phyloP scores from a whole-genome alignment of 345 rosid genomes.

The Triadica sebifera region DNA sequence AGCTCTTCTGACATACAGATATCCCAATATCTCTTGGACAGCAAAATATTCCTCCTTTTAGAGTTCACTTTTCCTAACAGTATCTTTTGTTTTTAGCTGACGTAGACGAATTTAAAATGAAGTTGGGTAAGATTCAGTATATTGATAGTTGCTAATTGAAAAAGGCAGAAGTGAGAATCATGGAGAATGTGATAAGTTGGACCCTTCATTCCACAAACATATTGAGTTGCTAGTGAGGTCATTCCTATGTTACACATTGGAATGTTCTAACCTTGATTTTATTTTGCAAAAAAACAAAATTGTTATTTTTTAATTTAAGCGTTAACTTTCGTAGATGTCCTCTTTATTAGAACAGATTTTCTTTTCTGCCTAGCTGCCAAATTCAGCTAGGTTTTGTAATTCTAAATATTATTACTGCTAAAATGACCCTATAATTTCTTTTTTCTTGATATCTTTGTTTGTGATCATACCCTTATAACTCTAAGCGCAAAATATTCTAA shows the following conservation, averaged over 20 bases:
- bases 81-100: slow-evolving; percentile 20
- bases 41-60: slow-evolving; percentile 6
- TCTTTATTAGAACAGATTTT: background rate
- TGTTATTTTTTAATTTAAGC: background rate
- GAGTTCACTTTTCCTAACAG: slow-evolving; percentile 3
- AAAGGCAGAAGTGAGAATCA: slow-evolving; percentile 10
- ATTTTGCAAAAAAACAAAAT: background rate
- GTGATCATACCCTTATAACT: background rate
- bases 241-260: background rate
- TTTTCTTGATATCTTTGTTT: background rate
- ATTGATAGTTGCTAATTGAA: slow-evolving; percentile 15
- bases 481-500: background rate
- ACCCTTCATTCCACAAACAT: background rate
- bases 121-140: slow-evolving; percentile 3
- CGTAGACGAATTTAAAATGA: slow-evolving; percentile 10
- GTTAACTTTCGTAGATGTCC: background rate
- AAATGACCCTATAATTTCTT: slow-evolving; percentile 1
- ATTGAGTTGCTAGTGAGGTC: background rate
- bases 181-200: slow-evolving; percentile 9
- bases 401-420: background rate
- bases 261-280: background rate
- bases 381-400: background rate
- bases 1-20: slow-evolving; percentile 13
- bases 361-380: background rate
- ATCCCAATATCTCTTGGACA: slow-evolving; percentile 15